Evolutionary conservation across 108 stramenopile genomes (phyloP).

Genomic region (Cyclotella kingstonii): DNA sequence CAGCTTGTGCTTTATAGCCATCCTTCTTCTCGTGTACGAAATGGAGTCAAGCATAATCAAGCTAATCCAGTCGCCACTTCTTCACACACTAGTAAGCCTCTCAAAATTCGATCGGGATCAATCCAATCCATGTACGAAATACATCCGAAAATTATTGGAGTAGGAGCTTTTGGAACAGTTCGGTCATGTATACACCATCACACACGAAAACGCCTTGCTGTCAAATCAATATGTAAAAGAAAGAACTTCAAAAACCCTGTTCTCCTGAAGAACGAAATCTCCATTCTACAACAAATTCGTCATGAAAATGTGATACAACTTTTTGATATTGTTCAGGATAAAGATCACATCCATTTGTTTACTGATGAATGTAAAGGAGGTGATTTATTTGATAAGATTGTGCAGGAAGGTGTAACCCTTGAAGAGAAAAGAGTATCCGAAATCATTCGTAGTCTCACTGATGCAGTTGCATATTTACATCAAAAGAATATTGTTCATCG

Average conservation of each 20-base stretch:
- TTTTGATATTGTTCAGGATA: constrained; percentile 28
- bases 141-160: constrained; percentile 7
- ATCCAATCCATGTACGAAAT: constrained; percentile 18
- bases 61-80: not conserved
- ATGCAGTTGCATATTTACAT: constrained; percentile 88
- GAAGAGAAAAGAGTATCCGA: constrained; percentile 15
- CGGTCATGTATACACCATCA: constrained; percentile 19
- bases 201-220: constrained; percentile 15
- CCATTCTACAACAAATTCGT: constrained; percentile 19
- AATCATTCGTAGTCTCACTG: constrained; percentile 55
- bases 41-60: not conserved
- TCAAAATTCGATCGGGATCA: constrained; percentile 11
- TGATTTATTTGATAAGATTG: constrained; percentile 55
- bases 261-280: constrained; percentile 34
- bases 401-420: constrained; percentile 8
- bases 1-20: not conserved
- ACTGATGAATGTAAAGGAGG: constrained; percentile 77
- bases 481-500: constrained; percentile 92
- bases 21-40: not conserved
- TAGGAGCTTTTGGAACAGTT: constrained; percentile 19
- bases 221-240: constrained; percentile 26
- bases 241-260: constrained; percentile 4
- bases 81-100: not conserved
- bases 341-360: constrained; percentile 33
- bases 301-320: constrained; percentile 31